Evolutionary conservation across 306 rosid genomes (phyloP), one percentile per base, ranked within the genome.

Genomic region (Vigna angularis): DNA sequence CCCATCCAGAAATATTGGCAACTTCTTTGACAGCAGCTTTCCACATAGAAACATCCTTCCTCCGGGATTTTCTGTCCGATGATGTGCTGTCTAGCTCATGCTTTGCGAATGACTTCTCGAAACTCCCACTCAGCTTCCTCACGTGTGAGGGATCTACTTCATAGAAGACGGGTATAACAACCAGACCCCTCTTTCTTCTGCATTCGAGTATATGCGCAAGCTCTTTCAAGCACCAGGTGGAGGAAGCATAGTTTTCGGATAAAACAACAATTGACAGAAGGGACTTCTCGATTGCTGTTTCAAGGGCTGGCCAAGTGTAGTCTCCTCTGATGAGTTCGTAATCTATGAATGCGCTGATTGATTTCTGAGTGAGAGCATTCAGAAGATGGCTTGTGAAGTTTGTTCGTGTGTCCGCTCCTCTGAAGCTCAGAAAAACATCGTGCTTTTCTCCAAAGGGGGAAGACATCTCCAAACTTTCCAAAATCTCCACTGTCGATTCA

Each of bases 351-450:
- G 76, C 48, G 7, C 0, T 7, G 5, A 84, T 74, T 7, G 4
- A 15, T 34, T 14, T 9, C 2, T 36, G 18, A 3, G 0, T 3
- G 2, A 81, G 70, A 56, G 82, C 72, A 2, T 14, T 0, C 1
- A 4, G 2, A 36, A 80, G 87, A 40, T 70, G 67, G 42, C 78
- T 58, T 0, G 66, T 20, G 77, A 83, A 83, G 22, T 3, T 59
- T 14, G 0, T 30, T 0, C 81, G 69, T 0, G 84, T 83, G 65
- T 83, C 87, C 15, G 62, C 84, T 2, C 84, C 84, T 67, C 87
- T 44, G n/a, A 83, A 83, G 22, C 78, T 83, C 3, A 83, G 9
- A 15, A 83, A 83, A 0, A 83, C 84, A 34, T 83, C 84, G 28
- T 67, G 3, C 9, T 61, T 45, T 61, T 50, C 36, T 5, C 3